Evolutionary conservation across 2,329 filamentous ascomycete genomes (phyloP).

Genomic region (Myotisia sp.): DNA sequence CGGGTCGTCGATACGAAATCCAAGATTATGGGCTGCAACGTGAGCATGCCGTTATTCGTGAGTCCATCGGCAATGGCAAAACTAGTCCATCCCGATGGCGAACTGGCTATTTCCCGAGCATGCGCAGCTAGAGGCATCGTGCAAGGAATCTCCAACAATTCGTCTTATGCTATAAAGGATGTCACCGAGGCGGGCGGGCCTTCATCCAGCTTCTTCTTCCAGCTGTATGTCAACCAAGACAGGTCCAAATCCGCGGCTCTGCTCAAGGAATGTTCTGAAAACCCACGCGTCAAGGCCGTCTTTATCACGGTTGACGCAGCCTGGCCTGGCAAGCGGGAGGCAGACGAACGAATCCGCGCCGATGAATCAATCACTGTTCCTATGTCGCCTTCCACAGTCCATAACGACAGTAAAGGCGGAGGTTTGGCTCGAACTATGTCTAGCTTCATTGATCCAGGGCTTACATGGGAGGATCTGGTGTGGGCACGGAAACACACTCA

Average conservation of each 20-base stretch:
- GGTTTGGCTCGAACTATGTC: conserved; percentile 41
- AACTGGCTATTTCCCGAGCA: conserved; percentile 43
- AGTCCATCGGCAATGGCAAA: conserved; percentile 51
- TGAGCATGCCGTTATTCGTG: conserved; percentile 47
- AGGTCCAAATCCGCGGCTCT: conserved; percentile 36
- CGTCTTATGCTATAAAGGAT: conserved; percentile 44
- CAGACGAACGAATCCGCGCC: conserved; percentile 41
- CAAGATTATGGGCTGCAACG: conserved; percentile 40
- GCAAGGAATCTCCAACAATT: conserved; percentile 48
- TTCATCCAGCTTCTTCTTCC: conserved; percentile 37
- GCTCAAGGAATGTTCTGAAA: conserved; percentile 29
- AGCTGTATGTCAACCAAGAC: conserved; percentile 42
- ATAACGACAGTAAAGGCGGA: conserved; percentile 40
- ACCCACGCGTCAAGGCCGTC: conserved; percentile 31
- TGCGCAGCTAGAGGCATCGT: conserved; percentile 40
- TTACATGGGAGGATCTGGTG: conserved; percentile 40
- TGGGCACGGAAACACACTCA: conserved; percentile 38
- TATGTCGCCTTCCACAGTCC: conserved; percentile 31
- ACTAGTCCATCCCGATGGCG: conserved; percentile 50
- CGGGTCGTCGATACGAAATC: conserved; percentile 37
- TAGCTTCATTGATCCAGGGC: conserved; percentile 37
- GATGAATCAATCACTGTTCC: conserved; percentile 31
- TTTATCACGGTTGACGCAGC: conserved; percentile 44
- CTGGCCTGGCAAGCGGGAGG: conserved; percentile 41
- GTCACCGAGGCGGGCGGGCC: conserved; percentile 35